These are phyloP conservation scores for Saturnispora silvae DNA, from an alignment of 805 yeast species.

Conservation along the genomic window DNA sequence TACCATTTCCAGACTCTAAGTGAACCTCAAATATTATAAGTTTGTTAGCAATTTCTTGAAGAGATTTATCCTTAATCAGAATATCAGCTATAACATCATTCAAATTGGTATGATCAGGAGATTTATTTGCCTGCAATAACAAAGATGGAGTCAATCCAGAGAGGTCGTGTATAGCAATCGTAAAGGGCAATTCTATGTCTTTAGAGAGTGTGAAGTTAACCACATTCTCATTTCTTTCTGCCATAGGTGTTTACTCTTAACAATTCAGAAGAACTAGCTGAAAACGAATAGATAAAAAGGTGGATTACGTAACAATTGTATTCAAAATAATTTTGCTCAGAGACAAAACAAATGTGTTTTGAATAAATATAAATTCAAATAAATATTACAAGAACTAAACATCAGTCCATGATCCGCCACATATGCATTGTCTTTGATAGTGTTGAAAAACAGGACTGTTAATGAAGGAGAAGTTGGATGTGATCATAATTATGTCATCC, in stretches of 20 bases:
- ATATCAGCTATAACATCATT: too few relatives aligned
- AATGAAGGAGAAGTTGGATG: slow-evolving; percentile 18
- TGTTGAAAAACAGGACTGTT: slow-evolving; percentile 24
- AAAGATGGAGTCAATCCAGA: slow-evolving; percentile 12
- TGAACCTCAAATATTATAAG: slow-evolving; percentile 8
- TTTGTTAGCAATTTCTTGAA: slow-evolving; percentile 9
- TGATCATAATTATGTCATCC: slow-evolving; percentile 26
- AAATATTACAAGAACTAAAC: not conserved
- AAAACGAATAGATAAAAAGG: too few relatives aligned
- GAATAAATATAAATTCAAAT: too few relatives aligned
- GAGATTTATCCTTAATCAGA: slow-evolving; percentile 13
- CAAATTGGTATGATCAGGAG: slow-evolving; percentile 1
- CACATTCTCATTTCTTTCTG: slow-evolving; percentile 4
- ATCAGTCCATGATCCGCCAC: slow-evolving; percentile 70
- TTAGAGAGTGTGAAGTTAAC: slow-evolving; percentile 44
- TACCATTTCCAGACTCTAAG: slow-evolving; percentile 29
- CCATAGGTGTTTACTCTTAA: too few relatives aligned
- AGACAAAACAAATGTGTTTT: too few relatives aligned
- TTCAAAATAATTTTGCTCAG: too few relatives aligned
- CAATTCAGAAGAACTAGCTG: too few relatives aligned
- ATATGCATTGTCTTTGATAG: slow-evolving; percentile 59
- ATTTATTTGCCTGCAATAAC: slow-evolving; percentile 1
- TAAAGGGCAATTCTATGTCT: slow-evolving; percentile 40
- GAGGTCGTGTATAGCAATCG: slow-evolving; percentile 31
- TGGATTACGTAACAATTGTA: too few relatives aligned